Base-by-base conservation (phyloP, 2,329 filamentous ascomycete genomes). In the Cladosporium cucumerinum region DNA sequence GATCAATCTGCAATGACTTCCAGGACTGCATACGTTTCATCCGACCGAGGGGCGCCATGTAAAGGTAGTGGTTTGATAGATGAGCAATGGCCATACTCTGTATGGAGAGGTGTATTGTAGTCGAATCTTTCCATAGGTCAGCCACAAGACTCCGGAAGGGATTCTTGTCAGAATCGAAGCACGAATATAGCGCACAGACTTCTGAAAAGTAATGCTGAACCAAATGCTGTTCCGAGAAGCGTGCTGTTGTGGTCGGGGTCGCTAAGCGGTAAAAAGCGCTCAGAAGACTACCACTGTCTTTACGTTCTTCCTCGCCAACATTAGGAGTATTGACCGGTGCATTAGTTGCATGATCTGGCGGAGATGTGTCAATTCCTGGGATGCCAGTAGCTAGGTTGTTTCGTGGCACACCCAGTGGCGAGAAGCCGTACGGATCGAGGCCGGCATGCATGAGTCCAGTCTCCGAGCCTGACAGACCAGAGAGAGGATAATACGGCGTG, bases 151-250 rank as follows among this genome's bases (percentile, higher is more conserved):
- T 84, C 43, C 86, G 79, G 68, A 87, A 88, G 0, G 85, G 85
- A 68, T 88, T 89, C 68, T 87, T 79, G 14, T 81, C 78, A 23
- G 85, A 87, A 72, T 88, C 86, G 69, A 87, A 89, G 65, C 84
- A 86, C n/a, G 86, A 88, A 72, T 86, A 88, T 11, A 88, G 75
- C 3, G 80, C 82, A 57, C 85, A 86, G 3, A 87, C 85, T 66
- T 87, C 84, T 69, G 84, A 84, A 76, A 88, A 88, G 69, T 88
- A 88, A 69, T 88, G 86, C 57, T 87, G 85, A 11, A 88, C 82
- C 18, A 88, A 76, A 54, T 84, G 73, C 71, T 64, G 70, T 39
- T 66, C 74, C 65, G 49, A 77, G 70, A 65, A 78, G 69, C 61
- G 76, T 70, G 65, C 71, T 70, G 63, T 76, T 55, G 66, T 66